Conservation (phyloP, 345 rosid species). For the Sonneratia alba region DNA sequence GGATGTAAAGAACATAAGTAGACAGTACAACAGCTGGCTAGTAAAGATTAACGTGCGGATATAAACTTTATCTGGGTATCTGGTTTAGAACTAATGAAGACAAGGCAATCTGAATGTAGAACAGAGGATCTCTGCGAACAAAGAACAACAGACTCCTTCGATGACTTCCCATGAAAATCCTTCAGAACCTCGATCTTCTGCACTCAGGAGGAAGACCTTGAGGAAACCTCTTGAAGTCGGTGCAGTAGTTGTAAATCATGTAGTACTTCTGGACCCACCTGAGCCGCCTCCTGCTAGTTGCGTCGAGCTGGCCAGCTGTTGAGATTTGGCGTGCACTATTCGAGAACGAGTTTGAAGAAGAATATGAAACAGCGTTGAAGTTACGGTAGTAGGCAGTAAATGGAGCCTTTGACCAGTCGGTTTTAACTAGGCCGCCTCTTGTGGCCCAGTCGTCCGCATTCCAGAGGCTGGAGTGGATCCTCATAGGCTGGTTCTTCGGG, state of each 20-base stretch:
- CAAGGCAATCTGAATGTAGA: neutral
- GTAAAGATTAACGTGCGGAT: neutral
- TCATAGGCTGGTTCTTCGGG: slow-evolving; percentile 45
- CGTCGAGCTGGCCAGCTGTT: slow-evolving; percentile 24
- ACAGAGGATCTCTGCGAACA: neutral
- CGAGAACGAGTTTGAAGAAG: slow-evolving; percentile 2
- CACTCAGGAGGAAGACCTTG: slow-evolving; percentile 45
- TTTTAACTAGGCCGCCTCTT: slow-evolving; percentile 47
- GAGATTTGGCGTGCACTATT: slow-evolving; percentile 14
- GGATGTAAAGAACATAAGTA: neutral
- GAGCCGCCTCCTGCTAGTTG: slow-evolving; percentile 21
- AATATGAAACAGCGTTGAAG: slow-evolving; percentile 20
- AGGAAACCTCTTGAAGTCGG: slow-evolving; percentile 41
- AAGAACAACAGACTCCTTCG: neutral
- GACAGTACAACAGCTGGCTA: neutral
- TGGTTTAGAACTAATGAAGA: neutral
- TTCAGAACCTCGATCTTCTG: slow-evolving; percentile 10
- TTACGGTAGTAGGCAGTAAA: slow-evolving; percentile 47
- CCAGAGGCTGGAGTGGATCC: slow-evolving; percentile 50
- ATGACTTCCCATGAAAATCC: neutral
- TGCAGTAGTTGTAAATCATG: slow-evolving; percentile 51
- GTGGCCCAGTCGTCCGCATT: slow-evolving; percentile 61
- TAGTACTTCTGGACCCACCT: slow-evolving; percentile 42
- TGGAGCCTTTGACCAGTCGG: slow-evolving; percentile 53
- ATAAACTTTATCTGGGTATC: neutral